phyloP scores from a whole-genome alignment of 257 asterid genomes.

The Marsdenia floribunda region DNA sequence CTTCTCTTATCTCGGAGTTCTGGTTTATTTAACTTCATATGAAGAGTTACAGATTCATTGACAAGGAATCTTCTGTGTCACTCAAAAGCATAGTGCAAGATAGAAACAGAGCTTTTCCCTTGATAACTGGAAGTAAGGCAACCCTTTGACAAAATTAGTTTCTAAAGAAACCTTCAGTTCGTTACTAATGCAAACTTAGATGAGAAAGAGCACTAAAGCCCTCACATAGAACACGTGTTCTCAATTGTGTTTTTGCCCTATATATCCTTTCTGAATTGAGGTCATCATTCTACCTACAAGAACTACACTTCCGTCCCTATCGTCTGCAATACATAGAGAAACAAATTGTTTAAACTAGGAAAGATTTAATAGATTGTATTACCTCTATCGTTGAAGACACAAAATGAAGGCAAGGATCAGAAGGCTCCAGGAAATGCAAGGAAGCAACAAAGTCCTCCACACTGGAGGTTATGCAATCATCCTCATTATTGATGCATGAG shows the following conservation, averaged over 20 bases:
- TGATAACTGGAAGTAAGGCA: neutral
- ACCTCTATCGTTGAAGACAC: constrained; percentile 68
- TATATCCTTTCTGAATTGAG: neutral
- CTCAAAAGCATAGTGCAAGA: neutral
- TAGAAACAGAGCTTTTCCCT: neutral
- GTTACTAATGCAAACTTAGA: neutral
- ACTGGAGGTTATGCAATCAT: constrained; percentile 37
- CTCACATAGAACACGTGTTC: neutral
- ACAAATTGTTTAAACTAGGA: neutral
- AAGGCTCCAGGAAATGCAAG: constrained; percentile 54
- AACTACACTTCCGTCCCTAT: neutral
- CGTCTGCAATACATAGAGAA: neutral
- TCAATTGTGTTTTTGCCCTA: neutral
- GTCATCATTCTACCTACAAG: neutral
- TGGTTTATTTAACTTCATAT: neutral
- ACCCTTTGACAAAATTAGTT: neutral
- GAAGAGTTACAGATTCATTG: neutral
- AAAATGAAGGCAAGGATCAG: constrained; percentile 38
- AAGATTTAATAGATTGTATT: constrained; percentile 15
- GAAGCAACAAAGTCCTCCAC: constrained; percentile 62
- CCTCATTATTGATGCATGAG: constrained; percentile 27
- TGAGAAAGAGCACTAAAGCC: neutral
- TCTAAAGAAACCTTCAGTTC: neutral
- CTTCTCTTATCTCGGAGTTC: neutral
- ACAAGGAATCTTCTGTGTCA: neutral